phyloP scores from a whole-genome alignment of 2,329 filamentous ascomycete genomes.

The Teratosphaeria gauchensis region DNA sequence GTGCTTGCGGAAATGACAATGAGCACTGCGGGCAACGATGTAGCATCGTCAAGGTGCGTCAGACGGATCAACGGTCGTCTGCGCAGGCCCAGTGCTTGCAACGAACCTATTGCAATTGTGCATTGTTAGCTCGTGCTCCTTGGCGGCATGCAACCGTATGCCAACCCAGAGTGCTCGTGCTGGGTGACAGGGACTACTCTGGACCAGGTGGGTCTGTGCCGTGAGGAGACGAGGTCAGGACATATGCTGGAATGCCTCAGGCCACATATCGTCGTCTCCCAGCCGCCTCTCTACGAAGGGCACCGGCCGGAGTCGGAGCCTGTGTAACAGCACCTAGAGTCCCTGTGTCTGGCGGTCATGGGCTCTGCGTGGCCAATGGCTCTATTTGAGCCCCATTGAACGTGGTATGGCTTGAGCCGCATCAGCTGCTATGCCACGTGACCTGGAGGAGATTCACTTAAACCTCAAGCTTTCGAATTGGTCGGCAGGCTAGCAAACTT shows the following conservation, averaged over 20 bases:
- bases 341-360: not conserved
- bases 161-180: not conserved
- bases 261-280: not conserved
- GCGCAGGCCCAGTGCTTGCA: not conserved
- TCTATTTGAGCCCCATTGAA: not conserved
- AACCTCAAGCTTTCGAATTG: conserved; percentile 4
- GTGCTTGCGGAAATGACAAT: not conserved
- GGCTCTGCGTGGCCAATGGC: not conserved
- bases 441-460: conserved; percentile 8
- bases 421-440: conserved; percentile 7
- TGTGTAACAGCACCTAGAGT: conserved; percentile 1
- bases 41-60: conserved; percentile 1
- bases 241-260: conserved; percentile 3
- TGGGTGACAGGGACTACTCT: not conserved
- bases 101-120: not conserved
- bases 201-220: not conserved
- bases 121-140: conserved; percentile 3
- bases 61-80: not conserved
- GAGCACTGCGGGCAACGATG: conserved; percentile 1
- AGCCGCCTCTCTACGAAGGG: not conserved
- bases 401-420: conserved; percentile 6
- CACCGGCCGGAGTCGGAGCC: not conserved
- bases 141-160: not conserved
- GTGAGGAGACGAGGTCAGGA: not conserved
- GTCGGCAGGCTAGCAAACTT: conserved; percentile 9